Base-by-base conservation (phyloP, 352 stramenopile species). In the Plasmopara muralis region DNA sequence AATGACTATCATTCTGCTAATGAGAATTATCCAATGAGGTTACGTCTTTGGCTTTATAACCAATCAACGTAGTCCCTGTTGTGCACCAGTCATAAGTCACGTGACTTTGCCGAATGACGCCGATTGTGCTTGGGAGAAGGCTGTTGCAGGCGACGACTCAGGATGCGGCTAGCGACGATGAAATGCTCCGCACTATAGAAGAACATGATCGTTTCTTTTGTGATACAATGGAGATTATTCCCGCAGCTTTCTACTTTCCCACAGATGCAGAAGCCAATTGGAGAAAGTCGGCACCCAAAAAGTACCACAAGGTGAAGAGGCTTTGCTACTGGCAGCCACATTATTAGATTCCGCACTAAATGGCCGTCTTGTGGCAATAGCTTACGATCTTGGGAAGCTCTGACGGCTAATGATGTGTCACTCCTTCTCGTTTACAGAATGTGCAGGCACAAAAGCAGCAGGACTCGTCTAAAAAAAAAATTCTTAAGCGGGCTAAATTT, bases 211-310 rank as follows among this genome's bases (percentile, higher is more conserved):
- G 64, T 25, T 90, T 90, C 54, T 88, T 90, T 61, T 88, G 75
- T 53, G 64, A 78, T 34, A 72, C 61, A 8, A 87, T 88, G 77
- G 80, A 88, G 57, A 72, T 74, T 47, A 90, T 88, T 47, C 80
- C 80, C 29, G 62, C 72, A 50, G 69, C 82, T 28, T 84, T 81
- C 49, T 90, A 90, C 69, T 86, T 90, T 58, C 77, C 77, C 9
- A 87, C 75, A 16, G 80, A 90, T 49, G 74, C 75, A 14, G 77
- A 90, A 51, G 66, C 78, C 29, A 90, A 88, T 63, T 90, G 77
- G 71, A 69, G 74, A 45, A 75, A 82, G 53, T 84, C 73, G 35
- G 63, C 72, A 14, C 78, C 78, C 45, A 81, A 82, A 51, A 90
- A 90, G 57, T 88, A 88, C 56, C 77, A 87, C 67, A 81, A 83